Percentiles rank a stretch among this genome's conserved stretches.
Conservation (phyloP, 2,329 filamentous ascomycete genomes). For the Penicillium sp. region DNA sequence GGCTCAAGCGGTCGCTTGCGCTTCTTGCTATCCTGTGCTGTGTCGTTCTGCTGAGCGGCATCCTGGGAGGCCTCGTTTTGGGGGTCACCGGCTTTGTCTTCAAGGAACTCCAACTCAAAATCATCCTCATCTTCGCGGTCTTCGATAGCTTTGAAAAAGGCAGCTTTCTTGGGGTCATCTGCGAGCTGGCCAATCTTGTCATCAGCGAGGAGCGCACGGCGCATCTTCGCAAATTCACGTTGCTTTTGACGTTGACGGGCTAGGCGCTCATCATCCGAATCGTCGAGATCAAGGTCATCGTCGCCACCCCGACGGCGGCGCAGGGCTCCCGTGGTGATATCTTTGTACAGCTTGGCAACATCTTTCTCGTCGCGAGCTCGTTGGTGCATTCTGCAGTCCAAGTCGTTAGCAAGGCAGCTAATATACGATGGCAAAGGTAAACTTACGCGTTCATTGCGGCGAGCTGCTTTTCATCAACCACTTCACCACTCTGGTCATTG, state of each 20-base stretch:
- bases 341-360: conserved; percentile 87
- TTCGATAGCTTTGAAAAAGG: conserved; percentile 88
- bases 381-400: conserved; percentile 67
- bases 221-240: conserved; percentile 86
- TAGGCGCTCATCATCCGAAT: conserved; percentile 79
- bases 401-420: conserved; percentile 26
- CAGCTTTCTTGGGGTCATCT: conserved; percentile 82
- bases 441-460: conserved; percentile 89
- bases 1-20: conserved; percentile 46
- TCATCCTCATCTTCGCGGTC: conserved; percentile 72
- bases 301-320: conserved; percentile 74
- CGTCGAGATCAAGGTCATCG: conserved; percentile 80
- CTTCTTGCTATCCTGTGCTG: conserved; percentile 33
- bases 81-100: conserved; percentile 46
- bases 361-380: conserved; percentile 80
- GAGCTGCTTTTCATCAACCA: conserved; percentile 77
- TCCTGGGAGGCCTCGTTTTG: conserved; percentile 40
- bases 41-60: conserved; percentile 23
- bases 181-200: conserved; percentile 90
- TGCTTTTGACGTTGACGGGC: conserved; percentile 80
- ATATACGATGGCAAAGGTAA: background rate
- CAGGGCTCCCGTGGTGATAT: conserved; percentile 85
- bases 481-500: conserved; percentile 75
- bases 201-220: conserved; percentile 81
- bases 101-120: conserved; percentile 75